Evolutionary conservation across 208 protist species (phyloP).

Genomic region (Herpetomonas samuelpessoai): DNA sequence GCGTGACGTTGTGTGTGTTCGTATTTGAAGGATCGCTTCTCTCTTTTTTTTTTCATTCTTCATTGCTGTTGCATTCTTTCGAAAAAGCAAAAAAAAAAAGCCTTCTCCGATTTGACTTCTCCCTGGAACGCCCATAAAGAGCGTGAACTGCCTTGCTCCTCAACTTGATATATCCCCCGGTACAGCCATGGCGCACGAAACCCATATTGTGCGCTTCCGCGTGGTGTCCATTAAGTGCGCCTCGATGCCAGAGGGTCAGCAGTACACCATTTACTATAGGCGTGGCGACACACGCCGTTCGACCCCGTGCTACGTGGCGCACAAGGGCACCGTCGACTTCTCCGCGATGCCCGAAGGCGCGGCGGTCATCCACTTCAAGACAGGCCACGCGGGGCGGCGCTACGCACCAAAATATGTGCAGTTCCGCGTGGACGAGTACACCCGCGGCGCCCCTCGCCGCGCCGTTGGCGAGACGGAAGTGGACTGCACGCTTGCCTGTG

Average conservation of each 20-base stretch:
- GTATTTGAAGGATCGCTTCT: too few species aligned
- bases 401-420: conserved; percentile 80
- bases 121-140: not conserved
- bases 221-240: conserved; percentile 61
- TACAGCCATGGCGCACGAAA: conserved; percentile 39
- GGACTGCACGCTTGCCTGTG: conserved; percentile 60
- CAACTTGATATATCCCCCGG: not conserved
- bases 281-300: conserved; percentile 68
- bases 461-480: conserved; percentile 66
- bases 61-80: not conserved
- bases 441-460: conserved; percentile 52
- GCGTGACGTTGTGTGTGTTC: too few species aligned
- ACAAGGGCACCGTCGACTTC: conserved; percentile 70
- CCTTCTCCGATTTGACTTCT: conserved; percentile 8
- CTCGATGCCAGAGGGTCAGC: conserved; percentile 56
- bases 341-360: conserved; percentile 77
- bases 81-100: too few species aligned
- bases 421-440: conserved; percentile 84
- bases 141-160: not conserved
- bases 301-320: conserved; percentile 68
- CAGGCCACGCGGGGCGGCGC: conserved; percentile 29
- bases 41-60: conserved; percentile 5
- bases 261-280: conserved; percentile 79
- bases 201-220: conserved; percentile 80
- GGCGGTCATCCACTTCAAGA: conserved; percentile 80